Evolutionary conservation across 2,329 filamentous ascomycete species (phyloP), one percentile per base, ranked within the genome.

Genomic region (Parascedosporium putredinis): DNA sequence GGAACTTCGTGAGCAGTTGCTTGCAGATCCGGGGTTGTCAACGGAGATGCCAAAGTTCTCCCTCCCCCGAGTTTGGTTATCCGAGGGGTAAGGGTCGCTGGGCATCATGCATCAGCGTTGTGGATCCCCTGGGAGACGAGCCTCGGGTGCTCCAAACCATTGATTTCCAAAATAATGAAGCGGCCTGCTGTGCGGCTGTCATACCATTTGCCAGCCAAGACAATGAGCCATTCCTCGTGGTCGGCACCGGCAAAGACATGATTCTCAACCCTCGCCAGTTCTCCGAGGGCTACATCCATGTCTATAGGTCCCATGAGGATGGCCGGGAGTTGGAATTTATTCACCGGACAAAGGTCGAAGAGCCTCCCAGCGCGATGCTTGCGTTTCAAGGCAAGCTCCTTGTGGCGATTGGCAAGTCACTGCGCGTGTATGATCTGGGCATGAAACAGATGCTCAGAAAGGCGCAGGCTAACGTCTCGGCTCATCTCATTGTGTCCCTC

Each of bases 231-330:
- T 98, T 95, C 68, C 73, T 98, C n/a, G 78, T 95, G 4, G 88
- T 99, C 18, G 94, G 93, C 47, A 96, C 91, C 1, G 91, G 86
- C 2, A 95, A 95, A 65, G 87, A 98, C 62, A 82, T 97, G 73
- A 73, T 84, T 14, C 76, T 90, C 51, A 87, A 77, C 55, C 89
- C 90, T 8, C 78, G 84, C 47, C 83, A 83, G 47, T 90, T 79
- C 56, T 81, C 77, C 1, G 82, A 82, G 53, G 93, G 91, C 1
- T 95, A 84, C 57, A 86, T 98, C 31, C 88, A 96, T 59, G 86
- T 97, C 23, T 98, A 96, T 66, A 82, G 88, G 38, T 88, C 98
- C 64, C 79, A 85, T 47, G 85, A 94, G 45, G 81, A 88, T 54
- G 94, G 94, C n/a, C 82, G 81, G 50, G 82, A 88, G 59, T 76